Evolutionary conservation across 2,329 filamentous ascomycete species (phyloP), one percentile per base, ranked within the genome.

Genomic region (Hymenoscyphus occultus): DNA sequence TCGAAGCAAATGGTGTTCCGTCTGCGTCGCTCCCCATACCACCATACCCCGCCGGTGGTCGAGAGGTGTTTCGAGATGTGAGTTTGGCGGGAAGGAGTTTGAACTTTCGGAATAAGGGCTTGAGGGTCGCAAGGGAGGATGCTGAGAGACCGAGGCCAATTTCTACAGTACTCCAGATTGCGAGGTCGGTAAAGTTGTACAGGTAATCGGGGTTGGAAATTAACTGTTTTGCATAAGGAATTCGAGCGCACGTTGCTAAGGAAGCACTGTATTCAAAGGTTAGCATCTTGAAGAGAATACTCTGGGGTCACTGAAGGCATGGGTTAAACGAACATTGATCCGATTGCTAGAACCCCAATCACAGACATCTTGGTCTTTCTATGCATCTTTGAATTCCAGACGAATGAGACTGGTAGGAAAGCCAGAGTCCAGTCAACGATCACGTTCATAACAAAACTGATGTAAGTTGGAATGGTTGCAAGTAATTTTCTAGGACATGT

Each of bases 141-240:
- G 76, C 77, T 12, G 74, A 71, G 5, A 79, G 73, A 12, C 74
- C 77, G 2, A 79, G 71, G 7, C 75, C 75, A 62, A 75, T 75
- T 67, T 78, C 76, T 16, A 76, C 72, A 12, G 77, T 76, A 16
- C 73, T 77, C 77, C 77, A 80, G 62, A 79, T 77, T 3, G 76
- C 74, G 5, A 78, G 71, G 65, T 77, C 76, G 7, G 76, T 75
- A 67, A 77, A 77, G 54, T 75, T 73, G 68, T 76, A 77, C 1
- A 77, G 68, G 62, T 75, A 74, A 63, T 79, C 77, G 22, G 64
- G 63, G 45, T 72, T 73, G 39, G 73, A 71, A 0, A 73, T 69
- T 7, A 78, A 68, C 42, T 76, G 71, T 64, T 72, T 73, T 3
- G 77, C 73, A 65, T 77, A 79, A 9, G 77, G 77, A 35, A 79